These are phyloP conservation scores for Calonectria leucothoes DNA, from an alignment of 2,329 filamentous ascomycete genomes.

Conservation along the genomic window DNA sequence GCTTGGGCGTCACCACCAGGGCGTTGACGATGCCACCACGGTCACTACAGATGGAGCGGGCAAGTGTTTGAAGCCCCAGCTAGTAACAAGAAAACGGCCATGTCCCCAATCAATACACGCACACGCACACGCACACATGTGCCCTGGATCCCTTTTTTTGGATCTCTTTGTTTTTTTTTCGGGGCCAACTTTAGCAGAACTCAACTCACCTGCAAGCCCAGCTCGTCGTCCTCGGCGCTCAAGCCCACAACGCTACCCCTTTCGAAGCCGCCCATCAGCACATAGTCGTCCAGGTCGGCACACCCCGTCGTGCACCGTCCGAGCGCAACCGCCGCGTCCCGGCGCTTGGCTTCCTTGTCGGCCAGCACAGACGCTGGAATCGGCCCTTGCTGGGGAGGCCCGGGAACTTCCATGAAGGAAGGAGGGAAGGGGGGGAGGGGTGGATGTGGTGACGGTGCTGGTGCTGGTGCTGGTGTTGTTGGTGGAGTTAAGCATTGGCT, in stretches of 20 bases:
- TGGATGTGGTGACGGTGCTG: neutral
- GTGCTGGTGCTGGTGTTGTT: neutral
- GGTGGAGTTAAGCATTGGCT: too few species aligned
- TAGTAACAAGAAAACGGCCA: conserved; percentile 26
- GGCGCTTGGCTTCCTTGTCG: conserved; percentile 50
- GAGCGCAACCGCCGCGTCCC: conserved; percentile 43
- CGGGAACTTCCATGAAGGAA: conserved; percentile 8
- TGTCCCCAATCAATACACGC: neutral
- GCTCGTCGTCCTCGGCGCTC: conserved; percentile 63
- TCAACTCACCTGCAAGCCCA: conserved; percentile 60
- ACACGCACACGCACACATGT: neutral
- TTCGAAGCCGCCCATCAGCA: conserved; percentile 62
- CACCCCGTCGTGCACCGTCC: conserved; percentile 57
- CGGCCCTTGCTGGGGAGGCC: conserved; percentile 60
- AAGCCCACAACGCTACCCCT: conserved; percentile 65
- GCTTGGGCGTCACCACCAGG: conserved; percentile 62
- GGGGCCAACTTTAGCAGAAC: neutral
- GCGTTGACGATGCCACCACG: conserved; percentile 39
- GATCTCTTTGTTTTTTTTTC: too few species aligned
- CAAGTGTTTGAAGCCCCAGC: conserved; percentile 63
- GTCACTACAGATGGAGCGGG: conserved; percentile 50
- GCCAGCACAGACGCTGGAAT: conserved; percentile 57
- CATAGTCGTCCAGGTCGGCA: conserved; percentile 58
- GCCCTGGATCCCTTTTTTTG: too few species aligned
- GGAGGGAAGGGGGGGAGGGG: too few species aligned